Conservation (phyloP, 805 yeast species). For the Brettanomyces bruxellensis region DNA sequence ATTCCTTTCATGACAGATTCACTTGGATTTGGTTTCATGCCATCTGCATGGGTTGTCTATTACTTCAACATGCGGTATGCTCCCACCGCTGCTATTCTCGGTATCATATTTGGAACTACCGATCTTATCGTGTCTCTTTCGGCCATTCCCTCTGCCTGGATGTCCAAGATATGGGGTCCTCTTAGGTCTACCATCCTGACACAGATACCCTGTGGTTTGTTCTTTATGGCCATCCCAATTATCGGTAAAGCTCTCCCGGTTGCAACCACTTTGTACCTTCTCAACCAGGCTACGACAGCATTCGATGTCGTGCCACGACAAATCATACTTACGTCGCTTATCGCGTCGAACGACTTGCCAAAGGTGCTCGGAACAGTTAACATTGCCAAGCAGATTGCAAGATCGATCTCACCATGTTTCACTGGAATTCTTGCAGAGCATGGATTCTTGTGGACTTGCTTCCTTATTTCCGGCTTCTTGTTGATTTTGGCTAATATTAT, state of each 20-base stretch:
- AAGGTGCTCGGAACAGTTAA: conserved; percentile 80
- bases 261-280: conserved; percentile 44
- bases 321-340: conserved; percentile 60
- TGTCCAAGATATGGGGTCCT: conserved; percentile 67
- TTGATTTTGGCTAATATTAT: conserved; percentile 41
- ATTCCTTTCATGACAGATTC: conserved; percentile 76
- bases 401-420: conserved; percentile 72
- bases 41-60: conserved; percentile 81
- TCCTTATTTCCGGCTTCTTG: conserved; percentile 40
- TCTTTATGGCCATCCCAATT: conserved; percentile 46
- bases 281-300: conserved; percentile 55
- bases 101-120: conserved; percentile 57
- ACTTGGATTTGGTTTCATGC: conserved; percentile 82
- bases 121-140: conserved; percentile 58
- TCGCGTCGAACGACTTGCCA: conserved; percentile 56
- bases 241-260: conserved; percentile 24
- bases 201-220: conserved; percentile 70
- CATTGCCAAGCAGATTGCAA: conserved; percentile 76
- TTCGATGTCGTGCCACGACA: conserved; percentile 95
- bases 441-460: conserved; percentile 39
- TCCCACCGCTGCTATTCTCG: conserved; percentile 49
- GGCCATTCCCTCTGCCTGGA: conserved; percentile 65
- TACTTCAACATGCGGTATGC: conserved; percentile 56
- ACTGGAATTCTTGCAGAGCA: conserved; percentile 65
- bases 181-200: conserved; percentile 64